phyloP scores from a whole-genome alignment of 495 filamentous ascomycete species.

The Bacidia rubella region DNA sequence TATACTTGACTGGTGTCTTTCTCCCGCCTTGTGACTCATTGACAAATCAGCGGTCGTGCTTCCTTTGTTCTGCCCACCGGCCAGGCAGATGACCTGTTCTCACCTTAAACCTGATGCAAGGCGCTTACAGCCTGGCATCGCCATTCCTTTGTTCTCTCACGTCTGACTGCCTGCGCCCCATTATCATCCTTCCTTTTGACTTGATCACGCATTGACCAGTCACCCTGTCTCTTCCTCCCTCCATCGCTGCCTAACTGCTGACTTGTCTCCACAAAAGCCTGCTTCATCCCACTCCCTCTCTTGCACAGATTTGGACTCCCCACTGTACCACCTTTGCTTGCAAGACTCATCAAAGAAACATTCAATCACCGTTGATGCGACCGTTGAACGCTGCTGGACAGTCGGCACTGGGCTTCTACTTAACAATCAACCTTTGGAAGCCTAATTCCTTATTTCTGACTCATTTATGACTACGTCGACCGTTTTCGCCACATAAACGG shows the following conservation, averaged over 20 bases:
- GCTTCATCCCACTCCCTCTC: background rate
- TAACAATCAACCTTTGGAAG: constrained; percentile 1
- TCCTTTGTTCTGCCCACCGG: background rate
- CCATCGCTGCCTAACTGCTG: constrained; percentile 5
- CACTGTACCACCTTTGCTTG: background rate
- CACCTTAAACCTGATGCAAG: constrained; percentile 2
- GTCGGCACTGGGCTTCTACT: background rate
- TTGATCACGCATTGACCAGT: constrained; percentile 11
- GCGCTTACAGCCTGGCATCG: constrained; percentile 3
- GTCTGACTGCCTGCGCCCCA: constrained; percentile 4
- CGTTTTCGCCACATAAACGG: background rate
- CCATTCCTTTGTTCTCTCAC: constrained; percentile 6
- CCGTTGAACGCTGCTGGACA: background rate
- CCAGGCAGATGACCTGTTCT: constrained; percentile 6
- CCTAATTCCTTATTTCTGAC: background rate
- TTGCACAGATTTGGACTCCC: background rate
- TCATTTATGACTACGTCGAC: background rate
- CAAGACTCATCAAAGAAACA: background rate
- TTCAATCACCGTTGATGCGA: background rate
- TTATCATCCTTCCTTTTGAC: background rate
- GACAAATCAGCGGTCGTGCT: constrained; percentile 3
- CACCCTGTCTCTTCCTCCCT: constrained; percentile 7
- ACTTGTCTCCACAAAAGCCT: background rate
- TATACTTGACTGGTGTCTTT: background rate
- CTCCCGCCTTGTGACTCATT: constrained; percentile 5